Evolutionary conservation across 2,329 filamentous ascomycete genomes (phyloP).

Genomic region (Fusarium nanum): DNA sequence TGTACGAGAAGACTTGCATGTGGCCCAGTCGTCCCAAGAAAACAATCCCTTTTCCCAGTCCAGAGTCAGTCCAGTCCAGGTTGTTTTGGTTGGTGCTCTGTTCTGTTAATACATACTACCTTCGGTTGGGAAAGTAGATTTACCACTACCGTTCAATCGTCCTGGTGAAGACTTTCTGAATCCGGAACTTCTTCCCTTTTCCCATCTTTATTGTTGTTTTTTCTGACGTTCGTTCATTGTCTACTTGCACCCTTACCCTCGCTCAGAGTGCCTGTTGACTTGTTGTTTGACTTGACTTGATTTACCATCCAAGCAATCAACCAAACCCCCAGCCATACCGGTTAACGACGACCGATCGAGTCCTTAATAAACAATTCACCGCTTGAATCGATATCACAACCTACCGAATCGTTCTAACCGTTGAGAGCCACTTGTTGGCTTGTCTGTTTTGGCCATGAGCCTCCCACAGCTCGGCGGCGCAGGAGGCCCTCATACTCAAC

Average conservation of each 20-base stretch:
- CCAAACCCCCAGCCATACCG: slow-evolving; percentile 8
- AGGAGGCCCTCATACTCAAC: slow-evolving; percentile 79
- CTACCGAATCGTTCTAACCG: slow-evolving; percentile 18
- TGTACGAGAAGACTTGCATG: slow-evolving; percentile 38
- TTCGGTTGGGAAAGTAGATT: slow-evolving; percentile 27
- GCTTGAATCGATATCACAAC: slow-evolving; percentile 17
- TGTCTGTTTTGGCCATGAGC: slow-evolving; percentile 70
- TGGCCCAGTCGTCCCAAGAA: slow-evolving; percentile 41
- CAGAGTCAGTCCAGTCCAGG: slow-evolving; percentile 25
- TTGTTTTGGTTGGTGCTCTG: slow-evolving; percentile 39
- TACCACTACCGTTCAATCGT: slow-evolving; percentile 37
- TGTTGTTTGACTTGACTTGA: slow-evolving; percentile 8
- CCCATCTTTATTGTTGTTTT: slow-evolving; percentile 25
- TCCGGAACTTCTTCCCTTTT: slow-evolving; percentile 28
- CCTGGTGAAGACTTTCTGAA: slow-evolving; percentile 38
- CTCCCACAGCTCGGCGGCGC: slow-evolving; percentile 61
- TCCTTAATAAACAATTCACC: slow-evolving; percentile 11
- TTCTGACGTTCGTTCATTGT: slow-evolving; percentile 45
- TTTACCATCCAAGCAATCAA: slow-evolving; percentile 1
- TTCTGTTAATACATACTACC: slow-evolving; percentile 36
- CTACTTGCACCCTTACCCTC: slow-evolving; percentile 36
- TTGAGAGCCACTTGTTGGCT: slow-evolving; percentile 48
- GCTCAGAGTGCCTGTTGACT: slow-evolving; percentile 38
- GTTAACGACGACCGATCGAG: slow-evolving; percentile 20
- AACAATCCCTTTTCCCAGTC: slow-evolving; percentile 49